phyloP scores from a whole-genome alignment of 176 grass and related monocot species.

The Phoenix roebelenii region DNA sequence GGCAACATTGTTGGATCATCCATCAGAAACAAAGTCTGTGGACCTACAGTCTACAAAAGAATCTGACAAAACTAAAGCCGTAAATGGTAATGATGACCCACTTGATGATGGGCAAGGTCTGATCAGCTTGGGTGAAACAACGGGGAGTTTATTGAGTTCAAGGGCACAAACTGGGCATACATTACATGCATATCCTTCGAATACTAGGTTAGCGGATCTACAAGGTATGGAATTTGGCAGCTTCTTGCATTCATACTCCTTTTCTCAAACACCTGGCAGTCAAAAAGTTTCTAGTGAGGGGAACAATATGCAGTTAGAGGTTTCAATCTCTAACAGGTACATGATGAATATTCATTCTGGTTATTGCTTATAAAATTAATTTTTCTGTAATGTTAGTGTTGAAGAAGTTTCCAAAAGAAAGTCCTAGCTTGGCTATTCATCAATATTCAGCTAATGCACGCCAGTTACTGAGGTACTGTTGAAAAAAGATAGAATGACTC shows the following conservation, averaged over 20 bases:
- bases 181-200: slow-evolving; percentile 17
- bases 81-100: slow-evolving; percentile 35
- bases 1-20: slow-evolving; percentile 9
- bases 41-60: slow-evolving; percentile 26
- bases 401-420: no score
- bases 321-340: no score
- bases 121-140: slow-evolving; percentile 21
- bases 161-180: slow-evolving; percentile 7
- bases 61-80: slow-evolving; percentile 24
- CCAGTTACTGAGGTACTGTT: no score
- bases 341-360: no score
- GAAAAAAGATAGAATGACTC: no score
- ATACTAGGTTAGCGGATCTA: slow-evolving; percentile 4
- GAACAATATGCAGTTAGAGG: slow-evolving; percentile 22
- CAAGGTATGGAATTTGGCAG: slow-evolving; percentile 19
- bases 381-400: no score
- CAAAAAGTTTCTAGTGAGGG: slow-evolving; percentile 21
- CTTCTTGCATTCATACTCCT: slow-evolving; percentile 1
- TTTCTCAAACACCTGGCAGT: slow-evolving; percentile 21
- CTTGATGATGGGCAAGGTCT: slow-evolving; percentile 64
- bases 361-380: no score
- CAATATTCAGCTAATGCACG: no score
- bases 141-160: neutral
- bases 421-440: no score
- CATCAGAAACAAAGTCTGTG: slow-evolving; percentile 25